A percentile compares a stretch with the other conserved stretches of the same genome.
phyloP scores from a whole-genome alignment of 495 filamentous ascomycete genomes.

The Hypoxylon trugodes region DNA sequence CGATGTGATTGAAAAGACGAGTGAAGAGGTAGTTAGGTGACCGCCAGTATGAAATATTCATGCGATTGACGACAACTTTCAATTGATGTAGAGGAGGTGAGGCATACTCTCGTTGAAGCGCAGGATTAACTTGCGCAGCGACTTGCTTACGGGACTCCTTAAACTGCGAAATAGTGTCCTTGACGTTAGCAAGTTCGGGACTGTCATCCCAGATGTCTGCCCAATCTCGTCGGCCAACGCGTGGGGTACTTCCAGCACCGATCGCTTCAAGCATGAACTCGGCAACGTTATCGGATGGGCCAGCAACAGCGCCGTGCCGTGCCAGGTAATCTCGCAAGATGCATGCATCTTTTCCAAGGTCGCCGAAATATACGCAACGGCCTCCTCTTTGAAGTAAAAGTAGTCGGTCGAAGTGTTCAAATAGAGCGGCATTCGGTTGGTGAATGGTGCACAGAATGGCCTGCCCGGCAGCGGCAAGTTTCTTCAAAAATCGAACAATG shows the following conservation, averaged over 20 bases:
- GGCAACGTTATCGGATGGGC: conserved; percentile 74
- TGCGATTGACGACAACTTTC: conserved; percentile 69
- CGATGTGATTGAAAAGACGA: conserved; percentile 77
- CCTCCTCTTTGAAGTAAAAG: conserved; percentile 74
- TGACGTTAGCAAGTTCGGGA: conserved; percentile 71
- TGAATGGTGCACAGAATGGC: conserved; percentile 94
- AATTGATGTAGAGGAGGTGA: conserved; percentile 78
- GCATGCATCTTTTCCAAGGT: conserved; percentile 59
- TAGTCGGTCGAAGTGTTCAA: conserved; percentile 79
- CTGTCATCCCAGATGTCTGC: conserved; percentile 78
- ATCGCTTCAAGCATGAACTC: conserved; percentile 92
- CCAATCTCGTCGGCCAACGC: conserved; percentile 81
- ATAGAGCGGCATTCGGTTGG: conserved; percentile 85
- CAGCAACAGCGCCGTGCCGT: conserved; percentile 62
- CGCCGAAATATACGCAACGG: conserved; percentile 77
- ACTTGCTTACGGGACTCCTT: conserved; percentile 64
- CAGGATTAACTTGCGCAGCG: conserved; percentile 49
- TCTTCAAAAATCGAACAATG: conserved; percentile 86
- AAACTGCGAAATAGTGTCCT: conserved; percentile 71
- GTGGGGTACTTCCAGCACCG: conserved; percentile 76
- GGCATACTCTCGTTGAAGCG: conserved; percentile 72
- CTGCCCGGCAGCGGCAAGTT: conserved; percentile 82
- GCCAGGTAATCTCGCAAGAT: conserved; percentile 57
- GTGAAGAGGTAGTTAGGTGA: conserved; percentile 76
- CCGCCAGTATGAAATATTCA: conserved; percentile 75